Percentiles rank a stretch among this genome's conserved stretches.
phyloP scores from a whole-genome alignment of 441 rosid genomes.

The Arabidopsis hybrid region DNA sequence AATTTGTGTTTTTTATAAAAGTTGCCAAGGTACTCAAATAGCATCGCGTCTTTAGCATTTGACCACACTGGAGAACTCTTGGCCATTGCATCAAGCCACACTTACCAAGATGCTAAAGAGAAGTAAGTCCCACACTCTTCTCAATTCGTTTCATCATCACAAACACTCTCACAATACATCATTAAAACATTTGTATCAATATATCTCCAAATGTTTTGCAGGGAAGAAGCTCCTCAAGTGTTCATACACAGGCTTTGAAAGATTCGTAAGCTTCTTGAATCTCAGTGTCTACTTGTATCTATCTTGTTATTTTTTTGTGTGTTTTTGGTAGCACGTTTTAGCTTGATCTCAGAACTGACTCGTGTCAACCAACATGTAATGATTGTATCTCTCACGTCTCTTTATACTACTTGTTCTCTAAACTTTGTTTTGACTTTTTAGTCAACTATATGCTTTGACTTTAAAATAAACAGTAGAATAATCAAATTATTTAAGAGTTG shows the following conservation, averaged over 20 bases:
- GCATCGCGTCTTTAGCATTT: slow-evolving; percentile 46
- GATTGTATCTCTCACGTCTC: not conserved
- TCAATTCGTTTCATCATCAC: slow-evolving; percentile 25
- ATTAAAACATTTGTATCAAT: not conserved
- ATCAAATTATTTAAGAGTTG: not conserved
- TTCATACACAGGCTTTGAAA: slow-evolving; percentile 56
- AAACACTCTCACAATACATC: not conserved
- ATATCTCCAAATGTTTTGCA: slow-evolving; percentile 35
- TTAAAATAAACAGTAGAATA: too few relatives aligned
- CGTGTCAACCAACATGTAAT: not conserved
- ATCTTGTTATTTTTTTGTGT: too few relatives aligned
- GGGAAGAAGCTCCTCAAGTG: slow-evolving; percentile 66
- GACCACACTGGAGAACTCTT: slow-evolving; percentile 57
- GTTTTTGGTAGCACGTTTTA: too few relatives aligned
- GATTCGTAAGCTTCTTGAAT: slow-evolving; percentile 19
- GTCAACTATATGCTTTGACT: not conserved
- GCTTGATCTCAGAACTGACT: too few relatives aligned
- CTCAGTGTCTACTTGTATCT: slow-evolving; percentile 6
- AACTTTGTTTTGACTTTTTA: not conserved
- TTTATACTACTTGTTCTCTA: not conserved
- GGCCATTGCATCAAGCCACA: slow-evolving; percentile 80
- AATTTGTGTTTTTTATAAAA: slow-evolving; percentile 45
- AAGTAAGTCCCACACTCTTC: slow-evolving; percentile 52
- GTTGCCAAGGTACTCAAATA: slow-evolving; percentile 71
- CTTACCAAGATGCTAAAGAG: slow-evolving; percentile 77